Evolutionary conservation across 2,329 filamentous ascomycete genomes (phyloP), one percentile per base, ranked within the genome.

Genomic region (Colletotrichum tofieldiae): DNA sequence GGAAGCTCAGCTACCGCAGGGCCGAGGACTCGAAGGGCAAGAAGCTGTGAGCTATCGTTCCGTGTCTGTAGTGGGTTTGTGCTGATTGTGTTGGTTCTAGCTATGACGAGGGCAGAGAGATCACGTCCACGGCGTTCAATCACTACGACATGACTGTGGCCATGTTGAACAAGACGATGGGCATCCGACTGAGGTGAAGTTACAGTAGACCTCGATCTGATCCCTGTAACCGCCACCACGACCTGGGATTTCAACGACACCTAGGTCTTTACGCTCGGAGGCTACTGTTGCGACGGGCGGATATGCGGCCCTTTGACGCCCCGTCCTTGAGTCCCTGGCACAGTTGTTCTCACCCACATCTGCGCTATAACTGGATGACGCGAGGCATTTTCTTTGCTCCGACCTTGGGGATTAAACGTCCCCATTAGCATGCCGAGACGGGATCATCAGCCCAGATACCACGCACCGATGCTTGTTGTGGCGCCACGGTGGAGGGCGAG

Each of bases 131-230:
- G 61, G 81, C 86, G 8, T 92, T 87, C 78, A 84, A 86, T 58
- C 88, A 92, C 76, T 94, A 93, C 78, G 88, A 94, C 65, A 89
- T 89, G 83, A 94, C 92, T 9, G 79, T 95, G 59, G 86, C 86
- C 23, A 93, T 93, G 92, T 84, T 95, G 66, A 95, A 95, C 77
- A 90, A 92, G 78, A 91, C 87, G 8, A 91, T 95, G 91, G 88
- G 89, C 1, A 78, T 94, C 52, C 93, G 91, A 77, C 79, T 92
- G 70, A 86, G 88, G 71, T 90, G 79, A 83, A 51, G 54, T 41
- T 55, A 23, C 9, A n/a, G 51, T 3, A 39, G 12, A 14, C 18
- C 14, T 23, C 49, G 8, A 12, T 7, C 20, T 59, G 23, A 6
- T 47, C 39, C 12, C 18, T n/a, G 5, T 35, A 49, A 29, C n/a